Evolutionary conservation across 768 basidiomycete genomes (phyloP).

Genomic region (Boletus vinaceobasis): DNA sequence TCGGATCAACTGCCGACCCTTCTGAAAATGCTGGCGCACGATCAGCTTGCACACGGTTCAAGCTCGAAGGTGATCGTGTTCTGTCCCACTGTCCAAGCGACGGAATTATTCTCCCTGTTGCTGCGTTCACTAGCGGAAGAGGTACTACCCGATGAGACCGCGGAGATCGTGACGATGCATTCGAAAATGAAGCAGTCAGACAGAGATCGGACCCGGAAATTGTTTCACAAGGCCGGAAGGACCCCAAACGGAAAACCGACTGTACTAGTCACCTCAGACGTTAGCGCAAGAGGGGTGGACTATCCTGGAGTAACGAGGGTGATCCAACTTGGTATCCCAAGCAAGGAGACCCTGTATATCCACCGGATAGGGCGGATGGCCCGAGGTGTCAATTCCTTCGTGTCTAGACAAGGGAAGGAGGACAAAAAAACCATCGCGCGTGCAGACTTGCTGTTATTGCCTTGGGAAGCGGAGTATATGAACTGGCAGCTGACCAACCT

Average conservation of each 20-base stretch:
- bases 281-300: constrained; percentile 86
- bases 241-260: constrained; percentile 38
- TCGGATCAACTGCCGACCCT: constrained; percentile 75
- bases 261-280: constrained; percentile 81
- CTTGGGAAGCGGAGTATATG: constrained; percentile 75
- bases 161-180: constrained; percentile 76
- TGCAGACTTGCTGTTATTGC: constrained; percentile 76
- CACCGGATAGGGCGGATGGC: constrained; percentile 87
- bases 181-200: constrained; percentile 49
- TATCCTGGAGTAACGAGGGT: constrained; percentile 87
- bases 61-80: constrained; percentile 79
- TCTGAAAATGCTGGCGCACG: constrained; percentile 77
- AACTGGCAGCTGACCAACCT: constrained; percentile 59
- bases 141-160: constrained; percentile 51
- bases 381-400: constrained; percentile 52
- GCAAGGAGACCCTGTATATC: constrained; percentile 66
- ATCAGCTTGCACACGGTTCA: constrained; percentile 70
- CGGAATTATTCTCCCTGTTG: constrained; percentile 67
- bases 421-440: constrained; percentile 29
- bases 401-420: constrained; percentile 18
- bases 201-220: constrained; percentile 25
- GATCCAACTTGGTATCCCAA: constrained; percentile 86
- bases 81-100: constrained; percentile 80
- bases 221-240: constrained; percentile 10
- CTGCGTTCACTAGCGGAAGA: constrained; percentile 46